Conservation (phyloP, 2,329 filamentous ascomycete genomes). For the Colletotrichum sp. region DNA sequence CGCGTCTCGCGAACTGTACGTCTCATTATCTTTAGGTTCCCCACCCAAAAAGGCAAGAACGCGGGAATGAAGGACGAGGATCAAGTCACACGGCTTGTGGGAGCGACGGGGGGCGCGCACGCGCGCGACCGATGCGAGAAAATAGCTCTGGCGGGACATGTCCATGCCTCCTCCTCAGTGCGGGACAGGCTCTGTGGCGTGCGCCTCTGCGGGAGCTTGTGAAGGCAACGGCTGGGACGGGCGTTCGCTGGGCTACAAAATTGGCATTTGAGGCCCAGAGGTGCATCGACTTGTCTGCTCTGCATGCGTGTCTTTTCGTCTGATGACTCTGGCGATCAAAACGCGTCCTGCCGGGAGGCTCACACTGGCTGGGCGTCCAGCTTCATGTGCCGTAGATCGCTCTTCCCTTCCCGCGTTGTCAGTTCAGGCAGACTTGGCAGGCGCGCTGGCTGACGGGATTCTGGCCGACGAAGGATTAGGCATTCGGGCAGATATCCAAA, state of each 20-base stretch:
- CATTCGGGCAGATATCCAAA: background rate
- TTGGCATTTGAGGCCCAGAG: background rate
- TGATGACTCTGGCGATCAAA: background rate
- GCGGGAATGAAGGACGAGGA: background rate
- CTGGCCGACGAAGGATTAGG: background rate
- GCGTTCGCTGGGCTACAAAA: background rate
- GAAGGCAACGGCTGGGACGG: background rate
- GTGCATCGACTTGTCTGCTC: background rate
- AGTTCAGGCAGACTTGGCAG: background rate
- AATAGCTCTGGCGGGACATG: background rate
- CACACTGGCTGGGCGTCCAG: background rate
- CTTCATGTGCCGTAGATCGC: background rate
- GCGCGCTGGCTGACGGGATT: background rate
- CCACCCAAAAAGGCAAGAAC: background rate
- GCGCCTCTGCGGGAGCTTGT: background rate
- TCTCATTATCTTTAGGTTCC: background rate
- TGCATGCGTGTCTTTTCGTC: background rate
- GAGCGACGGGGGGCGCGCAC: background rate
- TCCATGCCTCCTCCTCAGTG: background rate
- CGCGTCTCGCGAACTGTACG: background rate
- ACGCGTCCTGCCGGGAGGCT: background rate
- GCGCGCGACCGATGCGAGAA: background rate
- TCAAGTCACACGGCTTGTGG: background rate
- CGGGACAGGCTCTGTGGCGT: conserved; percentile 2
- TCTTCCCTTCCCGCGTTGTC: background rate